Evolutionary conservation across 2,329 filamentous ascomycete genomes (phyloP), one percentile per base, ranked within the genome.

Genomic region (Trichothecium roseum): DNA sequence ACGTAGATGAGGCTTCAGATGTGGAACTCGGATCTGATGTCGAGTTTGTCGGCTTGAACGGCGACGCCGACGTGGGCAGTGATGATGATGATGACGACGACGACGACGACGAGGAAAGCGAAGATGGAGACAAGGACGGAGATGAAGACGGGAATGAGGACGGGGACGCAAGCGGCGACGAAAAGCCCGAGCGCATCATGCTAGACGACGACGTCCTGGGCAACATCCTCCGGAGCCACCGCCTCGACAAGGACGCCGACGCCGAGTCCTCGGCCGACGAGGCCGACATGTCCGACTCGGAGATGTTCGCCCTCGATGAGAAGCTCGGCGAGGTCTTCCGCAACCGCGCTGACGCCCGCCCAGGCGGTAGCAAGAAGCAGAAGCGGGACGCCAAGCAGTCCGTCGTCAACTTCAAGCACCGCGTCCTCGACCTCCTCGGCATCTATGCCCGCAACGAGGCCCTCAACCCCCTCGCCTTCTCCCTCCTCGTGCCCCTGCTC

Each of bases 331-430:
- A 84, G 43, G 85, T 95, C 42, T 93, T 96, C 68, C 78, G 79
- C 45, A 79, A 88, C 45, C 78, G 80, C 33, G 75, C 74, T 44
- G 80, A 85, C 55, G 47, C 48, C 14, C 65, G 64, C 13, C 63
- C 66, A 2, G 79, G 71, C 54, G 13, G 18, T n/a, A 81, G 82
- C 52, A 91, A 88, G 62, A 84, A 88, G 58, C 80, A 91, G 51
- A 82, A 83, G 49, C 85, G 85, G 52, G 82, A 89, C 40, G 88
- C 89, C 37, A 91, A 85, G 53, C 83, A 89, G 46, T 86, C 78
- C 15, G 84, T 96, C 52, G 66, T 94, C 49, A 88, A 89, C 59
- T 94, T 98, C 71, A 98, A 98, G 66, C 84, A 85, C 57, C 83
- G 88, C 29, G 81, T 95, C 5, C 72, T 96, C 4, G 91, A 96